These are phyloP conservation scores for Termitomyces sp. DNA, from an alignment of 768 basidiomycete species.

Conservation along the genomic window DNA sequence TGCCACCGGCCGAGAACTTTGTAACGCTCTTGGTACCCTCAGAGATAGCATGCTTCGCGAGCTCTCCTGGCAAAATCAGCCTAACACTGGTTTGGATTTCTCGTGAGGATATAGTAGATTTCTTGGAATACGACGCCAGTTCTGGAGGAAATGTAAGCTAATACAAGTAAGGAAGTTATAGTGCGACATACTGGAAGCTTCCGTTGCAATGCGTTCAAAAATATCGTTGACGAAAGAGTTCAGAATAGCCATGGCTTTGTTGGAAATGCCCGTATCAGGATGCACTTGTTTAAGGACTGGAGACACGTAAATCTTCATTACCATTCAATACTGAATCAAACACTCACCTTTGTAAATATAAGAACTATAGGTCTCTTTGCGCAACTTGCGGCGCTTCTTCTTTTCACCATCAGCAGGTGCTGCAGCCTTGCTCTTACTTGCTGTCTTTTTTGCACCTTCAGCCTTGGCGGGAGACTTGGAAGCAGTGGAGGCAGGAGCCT, in stretches of 20 bases:
- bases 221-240: slow-evolving; percentile 86
- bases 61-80: slow-evolving; percentile 79
- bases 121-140: slow-evolving; percentile 83
- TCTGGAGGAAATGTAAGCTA: slow-evolving; percentile 42
- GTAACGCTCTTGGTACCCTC: slow-evolving; percentile 42
- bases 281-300: slow-evolving; percentile 86
- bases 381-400: slow-evolving; percentile 76
- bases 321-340: too few relatives aligned
- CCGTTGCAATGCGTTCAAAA: slow-evolving; percentile 74
- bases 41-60: slow-evolving; percentile 85
- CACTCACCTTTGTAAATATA: slow-evolving; percentile 77
- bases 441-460: slow-evolving; percentile 44
- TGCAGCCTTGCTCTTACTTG: slow-evolving; percentile 24
- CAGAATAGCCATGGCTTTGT: slow-evolving; percentile 81
- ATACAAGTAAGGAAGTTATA: slow-evolving; percentile 16
- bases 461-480: slow-evolving; percentile 42
- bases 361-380: slow-evolving; percentile 80
- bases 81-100: slow-evolving; percentile 86
- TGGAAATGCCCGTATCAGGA: slow-evolving; percentile 91
- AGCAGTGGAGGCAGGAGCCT: slow-evolving; percentile 51
- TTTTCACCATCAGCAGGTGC: slow-evolving; percentile 57
- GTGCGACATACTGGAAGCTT: slow-evolving; percentile 53
- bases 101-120: slow-evolving; percentile 87
- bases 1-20: slow-evolving; percentile 50
- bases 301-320: not conserved